Conservation (phyloP, 2,329 filamentous ascomycete species). For the Penicillium oxalicum region DNA sequence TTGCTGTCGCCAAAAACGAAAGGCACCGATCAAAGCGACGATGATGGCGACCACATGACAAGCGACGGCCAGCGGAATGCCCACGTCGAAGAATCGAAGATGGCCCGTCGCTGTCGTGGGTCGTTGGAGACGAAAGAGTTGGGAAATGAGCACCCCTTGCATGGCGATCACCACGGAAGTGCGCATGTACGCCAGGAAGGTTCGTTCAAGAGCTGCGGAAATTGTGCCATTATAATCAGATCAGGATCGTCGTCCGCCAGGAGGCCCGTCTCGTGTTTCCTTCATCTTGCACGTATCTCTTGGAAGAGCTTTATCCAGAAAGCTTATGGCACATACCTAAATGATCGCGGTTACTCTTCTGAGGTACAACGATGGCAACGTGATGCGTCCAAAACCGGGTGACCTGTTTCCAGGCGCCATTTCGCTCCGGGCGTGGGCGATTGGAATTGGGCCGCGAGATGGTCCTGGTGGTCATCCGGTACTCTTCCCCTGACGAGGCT, state of each 20-base stretch:
- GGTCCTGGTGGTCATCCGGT: slow-evolving; percentile 23
- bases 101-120: slow-evolving; percentile 28
- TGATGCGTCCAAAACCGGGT: slow-evolving; percentile 74
- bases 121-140: slow-evolving; percentile 58
- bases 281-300: too few species aligned
- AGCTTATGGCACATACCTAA: slow-evolving; percentile 25
- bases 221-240: not conserved
- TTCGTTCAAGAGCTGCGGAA: slow-evolving; percentile 61
- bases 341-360: slow-evolving; percentile 39
- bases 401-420: slow-evolving; percentile 59
- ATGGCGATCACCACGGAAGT: slow-evolving; percentile 65
- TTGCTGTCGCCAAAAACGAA: slow-evolving; percentile 58
- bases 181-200: slow-evolving; percentile 66
- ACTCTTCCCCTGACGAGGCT: slow-evolving; percentile 31
- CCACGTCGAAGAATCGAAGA: slow-evolving; percentile 57
- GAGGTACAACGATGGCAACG: slow-evolving; percentile 34
- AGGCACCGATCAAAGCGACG: slow-evolving; percentile 49
- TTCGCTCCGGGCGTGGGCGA: slow-evolving; percentile 7
- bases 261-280: too few species aligned
- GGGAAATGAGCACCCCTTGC: slow-evolving; percentile 59
- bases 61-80: slow-evolving; percentile 51
- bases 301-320: too few species aligned
- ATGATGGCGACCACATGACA: slow-evolving; percentile 48
- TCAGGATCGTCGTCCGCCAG: too few species aligned
- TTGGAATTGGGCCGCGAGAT: slow-evolving; percentile 16